phyloP scores from a whole-genome alignment of 495 filamentous ascomycete genomes.

The Penicillium coprophilum region DNA sequence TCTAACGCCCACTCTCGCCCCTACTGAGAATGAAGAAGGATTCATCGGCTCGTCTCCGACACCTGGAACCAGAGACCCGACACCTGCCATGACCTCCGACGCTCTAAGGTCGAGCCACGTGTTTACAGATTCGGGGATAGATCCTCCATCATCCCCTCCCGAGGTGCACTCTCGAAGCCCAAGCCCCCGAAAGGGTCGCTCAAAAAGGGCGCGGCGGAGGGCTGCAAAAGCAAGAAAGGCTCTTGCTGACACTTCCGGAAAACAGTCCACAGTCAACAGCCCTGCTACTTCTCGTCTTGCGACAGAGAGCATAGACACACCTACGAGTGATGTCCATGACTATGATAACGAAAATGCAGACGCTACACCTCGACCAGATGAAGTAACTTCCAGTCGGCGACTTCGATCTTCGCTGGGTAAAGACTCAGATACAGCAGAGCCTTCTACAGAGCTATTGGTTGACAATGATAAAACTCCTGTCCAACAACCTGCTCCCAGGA shows the following conservation, averaged over 20 bases:
- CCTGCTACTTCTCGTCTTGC: constrained; percentile 11
- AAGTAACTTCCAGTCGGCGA: constrained; percentile 27
- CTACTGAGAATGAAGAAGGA: constrained; percentile 51
- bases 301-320: constrained; percentile 4
- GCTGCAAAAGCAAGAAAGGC: constrained; percentile 22
- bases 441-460: not conserved
- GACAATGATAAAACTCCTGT: constrained; percentile 8
- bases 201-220: constrained; percentile 16
- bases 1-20: constrained; percentile 49
- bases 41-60: constrained; percentile 83
- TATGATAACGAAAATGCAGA: constrained; percentile 15
- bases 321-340: not conserved
- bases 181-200: constrained; percentile 22
- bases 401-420: constrained; percentile 34
- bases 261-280: constrained; percentile 14
- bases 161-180: constrained; percentile 30
- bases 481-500: not conserved
- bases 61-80: constrained; percentile 52
- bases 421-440: constrained; percentile 7
- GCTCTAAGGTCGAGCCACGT: not conserved
- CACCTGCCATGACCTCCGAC: constrained; percentile 25
- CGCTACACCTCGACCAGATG: constrained; percentile 12
- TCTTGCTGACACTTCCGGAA: constrained; percentile 3
- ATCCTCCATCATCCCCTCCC: constrained; percentile 46
- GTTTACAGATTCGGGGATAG: not conserved